A percentile compares a stretch with the other conserved stretches of the same genome.
phyloP scores from a whole-genome alignment of 768 basidiomycete species.

The Mycena filopes region DNA sequence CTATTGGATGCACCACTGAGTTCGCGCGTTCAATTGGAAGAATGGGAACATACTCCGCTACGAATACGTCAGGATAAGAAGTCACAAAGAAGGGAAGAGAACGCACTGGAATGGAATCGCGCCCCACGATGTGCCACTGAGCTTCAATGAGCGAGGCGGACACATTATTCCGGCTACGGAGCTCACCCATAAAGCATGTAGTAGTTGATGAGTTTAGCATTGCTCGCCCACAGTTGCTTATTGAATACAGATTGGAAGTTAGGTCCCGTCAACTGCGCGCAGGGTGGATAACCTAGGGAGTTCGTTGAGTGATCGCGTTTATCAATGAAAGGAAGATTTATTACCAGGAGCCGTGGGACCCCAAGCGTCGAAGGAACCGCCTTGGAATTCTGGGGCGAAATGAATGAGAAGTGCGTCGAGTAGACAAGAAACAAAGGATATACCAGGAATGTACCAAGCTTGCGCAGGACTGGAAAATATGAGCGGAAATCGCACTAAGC shows the following conservation, averaged over 20 bases:
- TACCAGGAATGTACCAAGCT: slow-evolving; percentile 79
- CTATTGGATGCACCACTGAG: neutral
- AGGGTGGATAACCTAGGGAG: slow-evolving; percentile 67
- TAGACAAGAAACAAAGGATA: slow-evolving; percentile 2
- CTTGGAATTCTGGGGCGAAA: slow-evolving; percentile 64
- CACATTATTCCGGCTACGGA: neutral
- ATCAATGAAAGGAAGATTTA: neutral
- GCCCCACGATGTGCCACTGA: slow-evolving; percentile 88
- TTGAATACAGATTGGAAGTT: slow-evolving; percentile 86
- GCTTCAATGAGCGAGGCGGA: neutral
- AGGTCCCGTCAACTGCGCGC: slow-evolving; percentile 73
- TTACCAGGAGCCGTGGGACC: slow-evolving; percentile 76
- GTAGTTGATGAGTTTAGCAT: slow-evolving; percentile 84
- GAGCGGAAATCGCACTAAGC: neutral
- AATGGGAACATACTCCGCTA: slow-evolving; percentile 14
- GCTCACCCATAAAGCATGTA: slow-evolving; percentile 86
- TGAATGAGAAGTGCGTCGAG: slow-evolving; percentile 17
- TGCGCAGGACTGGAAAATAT: slow-evolving; percentile 50
- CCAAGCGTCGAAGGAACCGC: slow-evolving; percentile 86
- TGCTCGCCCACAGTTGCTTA: slow-evolving; percentile 79
- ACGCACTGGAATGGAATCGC: slow-evolving; percentile 83
- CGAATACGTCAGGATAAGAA: slow-evolving; percentile 13
- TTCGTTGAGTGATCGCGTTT: neutral
- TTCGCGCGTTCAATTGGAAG: neutral
- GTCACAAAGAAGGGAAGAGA: slow-evolving; percentile 42